A percentile compares a stretch with the other conserved stretches of the same genome.
These are phyloP conservation scores for Hermanozyma aechmeae DNA, from an alignment of 805 yeast genomes.

Conservation along the genomic window DNA sequence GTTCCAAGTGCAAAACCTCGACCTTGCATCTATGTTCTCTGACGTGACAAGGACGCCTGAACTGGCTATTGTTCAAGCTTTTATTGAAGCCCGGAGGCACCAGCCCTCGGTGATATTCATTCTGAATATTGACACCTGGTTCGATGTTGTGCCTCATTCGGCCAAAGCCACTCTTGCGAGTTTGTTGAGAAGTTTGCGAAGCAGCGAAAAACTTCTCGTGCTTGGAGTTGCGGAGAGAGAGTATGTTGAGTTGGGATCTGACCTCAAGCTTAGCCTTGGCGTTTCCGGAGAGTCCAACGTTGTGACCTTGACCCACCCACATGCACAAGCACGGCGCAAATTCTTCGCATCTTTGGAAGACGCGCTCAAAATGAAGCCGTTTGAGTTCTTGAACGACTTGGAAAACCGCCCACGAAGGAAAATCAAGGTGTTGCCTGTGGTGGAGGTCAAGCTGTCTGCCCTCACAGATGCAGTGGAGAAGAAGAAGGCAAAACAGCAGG, in stretches of 20 bases:
- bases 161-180: conserved; percentile 67
- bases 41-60: conserved; percentile 80
- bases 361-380: conserved; percentile 60
- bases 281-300: conserved; percentile 36
- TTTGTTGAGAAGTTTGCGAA: conserved; percentile 54
- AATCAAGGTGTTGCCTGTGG: conserved; percentile 29
- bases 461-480: conserved; percentile 25
- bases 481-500: conserved; percentile 40
- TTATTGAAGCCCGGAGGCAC: conserved; percentile 81
- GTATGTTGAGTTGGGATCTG: conserved; percentile 32
- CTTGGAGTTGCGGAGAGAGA: conserved; percentile 61
- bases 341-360: conserved; percentile 48
- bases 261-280: conserved; percentile 50
- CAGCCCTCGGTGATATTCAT: conserved; percentile 79
- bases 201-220: conserved; percentile 66
- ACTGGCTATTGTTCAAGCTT: conserved; percentile 70
- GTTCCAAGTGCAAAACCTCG: conserved; percentile 78
- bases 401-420: conserved; percentile 46
- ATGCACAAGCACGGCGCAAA: conserved; percentile 34
- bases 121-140: conserved; percentile 78
- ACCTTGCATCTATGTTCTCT: conserved; percentile 64
- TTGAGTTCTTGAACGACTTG: conserved; percentile 55
- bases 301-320: conserved; percentile 37
- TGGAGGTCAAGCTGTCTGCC: conserved; percentile 16
- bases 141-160: conserved; percentile 52